A percentile compares a stretch with the other conserved stretches of the same genome.
These are phyloP conservation scores for Populus euphratica DNA, from an alignment of 345 rosid species.

Conservation along the genomic window DNA sequence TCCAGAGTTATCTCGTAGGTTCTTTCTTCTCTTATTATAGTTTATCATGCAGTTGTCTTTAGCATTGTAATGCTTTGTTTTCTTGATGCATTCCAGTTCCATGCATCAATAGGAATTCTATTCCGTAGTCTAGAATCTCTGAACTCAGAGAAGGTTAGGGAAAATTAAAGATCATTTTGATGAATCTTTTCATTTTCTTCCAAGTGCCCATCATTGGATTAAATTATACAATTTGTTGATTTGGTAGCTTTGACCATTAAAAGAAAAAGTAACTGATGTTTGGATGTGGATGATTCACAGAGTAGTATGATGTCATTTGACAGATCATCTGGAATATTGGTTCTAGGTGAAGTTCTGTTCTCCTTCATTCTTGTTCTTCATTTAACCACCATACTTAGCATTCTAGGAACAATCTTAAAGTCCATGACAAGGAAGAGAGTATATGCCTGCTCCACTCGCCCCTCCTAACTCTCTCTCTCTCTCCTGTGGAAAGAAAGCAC, in stretches of 20 bases:
- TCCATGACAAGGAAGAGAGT: too few relatives aligned
- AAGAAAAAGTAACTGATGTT: too few relatives aligned
- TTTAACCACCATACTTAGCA: too few relatives aligned
- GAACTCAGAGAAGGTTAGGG: neutral
- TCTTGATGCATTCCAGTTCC: neutral
- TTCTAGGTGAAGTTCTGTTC: too few relatives aligned
- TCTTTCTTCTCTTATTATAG: conserved; percentile 26
- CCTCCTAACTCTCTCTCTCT: too few relatives aligned
- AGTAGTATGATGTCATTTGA: too few relatives aligned
- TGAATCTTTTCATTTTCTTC: neutral
- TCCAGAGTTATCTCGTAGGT: conserved; percentile 92
- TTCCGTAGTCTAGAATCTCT: neutral
- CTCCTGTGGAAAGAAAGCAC: too few relatives aligned
- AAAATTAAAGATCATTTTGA: neutral
- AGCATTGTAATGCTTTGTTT: neutral
- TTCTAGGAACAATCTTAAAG: too few relatives aligned
- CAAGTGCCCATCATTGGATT: neutral
- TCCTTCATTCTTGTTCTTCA: too few relatives aligned
- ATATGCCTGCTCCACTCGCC: too few relatives aligned
- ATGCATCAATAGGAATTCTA: neutral
- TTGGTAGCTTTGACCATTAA: neutral
- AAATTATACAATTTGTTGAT: neutral
- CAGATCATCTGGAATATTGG: too few relatives aligned
- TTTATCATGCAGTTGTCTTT: conserved; percentile 9
- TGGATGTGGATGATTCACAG: too few relatives aligned